phyloP scores from a whole-genome alignment of 108 stramenopile species.

The Cylindrotheca fusiformis region DNA sequence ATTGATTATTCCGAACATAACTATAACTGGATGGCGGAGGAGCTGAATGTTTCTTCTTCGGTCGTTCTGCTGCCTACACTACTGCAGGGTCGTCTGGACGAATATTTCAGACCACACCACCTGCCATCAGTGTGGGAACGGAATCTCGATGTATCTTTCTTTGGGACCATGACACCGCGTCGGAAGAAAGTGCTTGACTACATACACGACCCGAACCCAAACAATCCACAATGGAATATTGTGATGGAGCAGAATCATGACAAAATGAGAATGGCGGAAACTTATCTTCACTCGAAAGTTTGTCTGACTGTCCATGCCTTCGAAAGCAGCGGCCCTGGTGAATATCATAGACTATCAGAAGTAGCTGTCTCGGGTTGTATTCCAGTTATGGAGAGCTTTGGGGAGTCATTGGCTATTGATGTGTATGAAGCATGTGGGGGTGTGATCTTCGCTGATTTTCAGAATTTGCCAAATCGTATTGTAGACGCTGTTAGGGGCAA shows the following conservation, averaged over 20 bases:
- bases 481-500: neutral
- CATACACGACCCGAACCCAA: neutral
- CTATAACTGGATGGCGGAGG: neutral
- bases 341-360: slow-evolving; percentile 4
- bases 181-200: neutral
- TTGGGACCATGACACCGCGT: neutral
- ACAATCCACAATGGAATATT: neutral
- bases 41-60: neutral
- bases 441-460: neutral
- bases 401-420: neutral
- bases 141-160: neutral
- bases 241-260: neutral
- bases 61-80: neutral
- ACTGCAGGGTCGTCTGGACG: neutral
- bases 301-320: slow-evolving; percentile 4
- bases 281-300: slow-evolving; percentile 3
- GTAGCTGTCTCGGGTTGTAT: neutral
- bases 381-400: slow-evolving; percentile 9
- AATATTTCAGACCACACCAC: neutral
- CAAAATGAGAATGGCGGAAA: slow-evolving; percentile 1
- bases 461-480: neutral
- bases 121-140: neutral
- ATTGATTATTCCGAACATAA: neutral
- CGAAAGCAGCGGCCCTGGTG: neutral
- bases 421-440: neutral